Evolutionary conservation across 495 filamentous ascomycete species (phyloP).

Genomic region (Cudoniella acicularis): DNA sequence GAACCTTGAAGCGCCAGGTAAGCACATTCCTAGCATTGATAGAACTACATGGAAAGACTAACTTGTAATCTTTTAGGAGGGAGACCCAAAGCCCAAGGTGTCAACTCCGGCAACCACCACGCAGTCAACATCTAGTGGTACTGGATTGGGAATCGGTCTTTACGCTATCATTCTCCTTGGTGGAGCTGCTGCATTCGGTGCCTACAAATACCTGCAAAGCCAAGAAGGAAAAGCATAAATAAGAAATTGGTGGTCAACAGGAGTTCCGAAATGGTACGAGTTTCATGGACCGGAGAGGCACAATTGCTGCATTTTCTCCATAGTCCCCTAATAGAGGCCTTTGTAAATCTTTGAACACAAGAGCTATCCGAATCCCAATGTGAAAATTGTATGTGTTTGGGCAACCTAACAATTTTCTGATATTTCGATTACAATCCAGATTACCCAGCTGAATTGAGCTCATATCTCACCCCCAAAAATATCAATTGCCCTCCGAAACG

Average conservation of each 20-base stretch:
- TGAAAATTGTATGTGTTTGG: too few relatives aligned
- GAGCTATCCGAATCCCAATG: neutral
- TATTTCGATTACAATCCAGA: too few relatives aligned
- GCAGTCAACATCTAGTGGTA: slow-evolving; percentile 44
- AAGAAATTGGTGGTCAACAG: neutral
- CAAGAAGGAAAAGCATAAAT: slow-evolving; percentile 41
- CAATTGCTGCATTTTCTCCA: slow-evolving; percentile 9
- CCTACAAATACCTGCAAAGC: slow-evolving; percentile 81
- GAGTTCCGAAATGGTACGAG: neutral
- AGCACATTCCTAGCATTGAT: slow-evolving; percentile 27
- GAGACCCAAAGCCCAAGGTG: slow-evolving; percentile 74
- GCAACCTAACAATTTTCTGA: too few relatives aligned
- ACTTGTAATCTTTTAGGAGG: slow-evolving; percentile 51
- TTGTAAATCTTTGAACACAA: neutral
- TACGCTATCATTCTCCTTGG: slow-evolving; percentile 82
- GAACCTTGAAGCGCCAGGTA: slow-evolving; percentile 83
- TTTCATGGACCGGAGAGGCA: slow-evolving; percentile 2
- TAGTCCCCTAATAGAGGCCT: slow-evolving; percentile 7
- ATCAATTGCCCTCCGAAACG: slow-evolving; percentile 4
- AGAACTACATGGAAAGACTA: neutral
- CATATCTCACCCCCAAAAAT: neutral
- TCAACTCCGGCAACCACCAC: slow-evolving; percentile 40
- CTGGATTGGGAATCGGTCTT: slow-evolving; percentile 70
- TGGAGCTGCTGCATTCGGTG: slow-evolving; percentile 70
- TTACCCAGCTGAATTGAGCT: too few relatives aligned